Evolutionary conservation across 345 rosid genomes (phyloP).

Genomic region (Acer campestre): DNA sequence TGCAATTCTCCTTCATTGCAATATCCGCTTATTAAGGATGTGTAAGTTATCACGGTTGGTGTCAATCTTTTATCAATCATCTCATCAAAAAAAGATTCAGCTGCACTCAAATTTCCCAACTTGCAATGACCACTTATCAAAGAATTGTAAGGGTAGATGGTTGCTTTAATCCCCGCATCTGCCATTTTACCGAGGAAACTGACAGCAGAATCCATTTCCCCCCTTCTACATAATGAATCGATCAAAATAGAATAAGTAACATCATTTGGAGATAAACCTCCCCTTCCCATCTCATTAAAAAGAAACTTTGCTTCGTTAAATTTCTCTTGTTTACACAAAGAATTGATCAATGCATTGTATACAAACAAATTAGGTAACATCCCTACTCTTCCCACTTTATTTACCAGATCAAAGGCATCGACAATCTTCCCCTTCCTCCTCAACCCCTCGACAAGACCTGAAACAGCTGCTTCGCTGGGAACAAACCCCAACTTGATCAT

Average conservation of each 20-base stretch:
- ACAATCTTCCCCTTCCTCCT: conserved; percentile 59
- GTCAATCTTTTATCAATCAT: conserved; percentile 56
- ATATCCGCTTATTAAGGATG: conserved; percentile 73
- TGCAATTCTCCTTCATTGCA: conserved; percentile 59
- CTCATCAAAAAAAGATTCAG: conserved; percentile 54
- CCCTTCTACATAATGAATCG: conserved; percentile 80
- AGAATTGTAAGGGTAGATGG: conserved; percentile 80
- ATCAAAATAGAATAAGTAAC: conserved; percentile 76
- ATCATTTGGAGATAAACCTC: conserved; percentile 50
- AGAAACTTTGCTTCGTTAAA: conserved; percentile 68
- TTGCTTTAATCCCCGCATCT: conserved; percentile 45
- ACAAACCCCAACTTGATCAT: conserved; percentile 59
- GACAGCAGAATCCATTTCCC: conserved; percentile 58
- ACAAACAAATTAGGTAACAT: conserved; percentile 64
- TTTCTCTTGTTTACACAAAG: conserved; percentile 63
- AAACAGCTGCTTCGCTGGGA: conserved; percentile 75
- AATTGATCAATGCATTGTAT: conserved; percentile 73
- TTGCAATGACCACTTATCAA: conserved; percentile 80
- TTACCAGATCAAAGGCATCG: conserved; percentile 62
- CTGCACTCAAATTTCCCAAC: conserved; percentile 57
- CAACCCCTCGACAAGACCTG: conserved; percentile 67
- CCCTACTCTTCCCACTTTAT: conserved; percentile 48
- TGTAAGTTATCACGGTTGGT: conserved; percentile 80
- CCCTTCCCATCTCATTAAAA: conserved; percentile 55
- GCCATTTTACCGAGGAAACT: conserved; percentile 57